Percentiles rank a stretch among this genome's conserved stretches.
Conservation (phyloP, 225 moss, liverwort and hornwort genomes). For the Antitrichia curtipendula region DNA sequence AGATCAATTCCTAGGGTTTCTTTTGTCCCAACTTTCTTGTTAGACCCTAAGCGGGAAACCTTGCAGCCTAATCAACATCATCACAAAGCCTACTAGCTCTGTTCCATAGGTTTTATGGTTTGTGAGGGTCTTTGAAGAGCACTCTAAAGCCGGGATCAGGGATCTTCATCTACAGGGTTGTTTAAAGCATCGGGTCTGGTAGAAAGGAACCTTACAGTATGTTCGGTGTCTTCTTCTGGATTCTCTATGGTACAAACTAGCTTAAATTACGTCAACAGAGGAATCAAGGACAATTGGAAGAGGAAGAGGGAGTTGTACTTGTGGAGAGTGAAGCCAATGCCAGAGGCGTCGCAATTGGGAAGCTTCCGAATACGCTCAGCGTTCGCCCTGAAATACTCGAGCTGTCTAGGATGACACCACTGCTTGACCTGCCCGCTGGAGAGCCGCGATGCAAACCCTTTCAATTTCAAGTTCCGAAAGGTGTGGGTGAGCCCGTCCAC, state of each 20-base stretch:
- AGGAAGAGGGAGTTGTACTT: neutral
- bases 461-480: slow-evolving; percentile 3
- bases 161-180: neutral
- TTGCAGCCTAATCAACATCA: neutral
- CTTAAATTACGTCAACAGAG: neutral
- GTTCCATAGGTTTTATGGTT: neutral
- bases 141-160: neutral
- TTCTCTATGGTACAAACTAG: neutral
- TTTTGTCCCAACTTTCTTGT: too few species aligned
- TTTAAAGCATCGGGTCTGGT: neutral
- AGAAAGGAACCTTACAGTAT: too few species aligned
- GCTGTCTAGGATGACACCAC: slow-evolving; percentile 26
- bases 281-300: neutral
- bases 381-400: slow-evolving; percentile 39
- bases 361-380: neutral
- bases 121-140: neutral
- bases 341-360: slow-evolving; percentile 55
- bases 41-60: too few species aligned
- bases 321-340: slow-evolving; percentile 57
- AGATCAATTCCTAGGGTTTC: neutral
- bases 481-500: slow-evolving; percentile 21
- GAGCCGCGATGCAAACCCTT: slow-evolving; percentile 40
- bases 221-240: neutral
- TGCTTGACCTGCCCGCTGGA: slow-evolving; percentile 26
- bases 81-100: neutral